Evolutionary conservation across 2,329 filamentous ascomycete species (phyloP).

Genomic region (Aspergillus spinulosporus): DNA sequence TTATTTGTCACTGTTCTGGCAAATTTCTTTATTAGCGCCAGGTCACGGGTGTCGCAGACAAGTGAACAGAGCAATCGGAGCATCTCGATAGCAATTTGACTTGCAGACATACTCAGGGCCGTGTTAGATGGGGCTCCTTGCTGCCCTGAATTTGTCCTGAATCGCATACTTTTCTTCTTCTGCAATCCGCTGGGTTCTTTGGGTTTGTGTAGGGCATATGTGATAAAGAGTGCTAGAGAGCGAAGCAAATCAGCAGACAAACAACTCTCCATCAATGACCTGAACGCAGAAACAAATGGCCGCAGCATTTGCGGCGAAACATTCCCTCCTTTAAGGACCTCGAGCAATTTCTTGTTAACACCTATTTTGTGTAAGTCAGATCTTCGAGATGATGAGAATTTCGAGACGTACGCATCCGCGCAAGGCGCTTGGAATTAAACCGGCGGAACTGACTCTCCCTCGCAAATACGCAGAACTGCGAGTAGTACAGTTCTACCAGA

Average conservation of each 20-base stretch:
- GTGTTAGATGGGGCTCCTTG: slow-evolving; percentile 37
- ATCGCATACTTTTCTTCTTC: slow-evolving; percentile 48
- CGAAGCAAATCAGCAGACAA: slow-evolving; percentile 82
- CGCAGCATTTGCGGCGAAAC: slow-evolving; percentile 71
- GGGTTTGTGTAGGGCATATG: slow-evolving; percentile 77
- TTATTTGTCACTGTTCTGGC: slow-evolving; percentile 94
- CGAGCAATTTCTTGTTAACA: slow-evolving; percentile 84
- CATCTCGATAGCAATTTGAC: slow-evolving; percentile 71
- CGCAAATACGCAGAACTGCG: slow-evolving; percentile 85
- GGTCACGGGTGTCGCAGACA: slow-evolving; percentile 71
- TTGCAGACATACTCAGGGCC: slow-evolving; percentile 53
- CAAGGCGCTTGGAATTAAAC: slow-evolving; percentile 84
- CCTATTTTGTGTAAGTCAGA: slow-evolving; percentile 52
- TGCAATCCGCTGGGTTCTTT: slow-evolving; percentile 45
- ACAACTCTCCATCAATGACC: slow-evolving; percentile 74
- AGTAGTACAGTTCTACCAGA: slow-evolving; percentile 87
- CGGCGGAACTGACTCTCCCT: slow-evolving; percentile 87
- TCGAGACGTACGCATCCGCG: slow-evolving; percentile 75
- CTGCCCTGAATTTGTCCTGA: slow-evolving; percentile 32
- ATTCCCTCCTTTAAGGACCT: slow-evolving; percentile 83
- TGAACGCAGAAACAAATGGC: slow-evolving; percentile 76
- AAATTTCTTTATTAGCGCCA: slow-evolving; percentile 76
- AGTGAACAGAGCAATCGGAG: slow-evolving; percentile 75
- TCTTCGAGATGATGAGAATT: neutral
- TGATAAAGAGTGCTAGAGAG: slow-evolving; percentile 86